These are phyloP conservation scores for Talaromyces pinophilus DNA, from an alignment of 2,329 filamentous ascomycete genomes.

Conservation along the genomic window DNA sequence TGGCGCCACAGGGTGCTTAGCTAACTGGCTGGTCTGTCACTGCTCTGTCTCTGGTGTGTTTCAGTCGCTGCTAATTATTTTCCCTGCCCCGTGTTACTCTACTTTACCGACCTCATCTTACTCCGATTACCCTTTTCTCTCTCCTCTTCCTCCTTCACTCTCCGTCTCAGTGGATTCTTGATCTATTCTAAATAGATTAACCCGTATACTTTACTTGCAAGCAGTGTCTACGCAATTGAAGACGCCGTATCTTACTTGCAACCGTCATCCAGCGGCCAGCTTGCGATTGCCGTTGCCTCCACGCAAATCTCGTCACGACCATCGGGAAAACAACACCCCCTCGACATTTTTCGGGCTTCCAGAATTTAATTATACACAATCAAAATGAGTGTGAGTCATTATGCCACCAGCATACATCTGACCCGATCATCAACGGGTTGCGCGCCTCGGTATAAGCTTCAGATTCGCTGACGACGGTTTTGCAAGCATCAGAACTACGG, in stretches of 20 bases:
- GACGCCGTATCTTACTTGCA: not conserved
- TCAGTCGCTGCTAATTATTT: conserved; percentile 17
- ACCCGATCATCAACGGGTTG: not conserved
- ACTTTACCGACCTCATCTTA: not conserved
- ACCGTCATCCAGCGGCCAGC: conserved; percentile 7
- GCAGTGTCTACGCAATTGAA: not conserved
- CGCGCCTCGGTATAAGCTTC: not conserved
- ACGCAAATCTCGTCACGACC: conserved; percentile 6
- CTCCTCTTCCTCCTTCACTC: not conserved
- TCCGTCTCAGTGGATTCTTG: not conserved
- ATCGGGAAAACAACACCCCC: not conserved
- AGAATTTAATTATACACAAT: not conserved
- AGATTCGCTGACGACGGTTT: conserved; percentile 2
- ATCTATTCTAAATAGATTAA: not conserved
- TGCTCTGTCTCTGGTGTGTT: conserved; percentile 15
- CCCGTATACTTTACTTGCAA: not conserved
- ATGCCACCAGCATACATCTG: not conserved
- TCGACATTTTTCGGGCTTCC: not conserved
- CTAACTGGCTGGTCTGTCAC: not conserved
- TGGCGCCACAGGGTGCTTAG: conserved; percentile 8
- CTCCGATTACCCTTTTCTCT: not conserved
- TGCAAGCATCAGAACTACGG: conserved; percentile 17
- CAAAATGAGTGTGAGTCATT: conserved; percentile 22
- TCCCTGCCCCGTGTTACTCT: conserved; percentile 9
- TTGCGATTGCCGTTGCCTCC: conserved; percentile 22